Conservation (phyloP, 2,329 filamentous ascomycete species). For the Penicillium frequentans region DNA sequence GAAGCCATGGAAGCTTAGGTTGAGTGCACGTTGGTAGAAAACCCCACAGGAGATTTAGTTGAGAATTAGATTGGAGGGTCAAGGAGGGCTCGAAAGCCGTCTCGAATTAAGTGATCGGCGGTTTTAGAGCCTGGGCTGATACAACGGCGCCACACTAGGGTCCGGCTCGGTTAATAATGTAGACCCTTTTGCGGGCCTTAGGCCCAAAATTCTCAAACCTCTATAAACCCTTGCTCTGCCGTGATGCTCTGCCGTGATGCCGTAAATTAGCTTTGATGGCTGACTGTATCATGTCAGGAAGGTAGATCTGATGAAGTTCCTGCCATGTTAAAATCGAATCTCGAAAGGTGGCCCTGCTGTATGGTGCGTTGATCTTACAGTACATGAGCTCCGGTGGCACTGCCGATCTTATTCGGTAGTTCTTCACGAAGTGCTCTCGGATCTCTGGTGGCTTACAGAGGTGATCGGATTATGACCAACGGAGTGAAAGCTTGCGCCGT, state of each 20-base stretch:
- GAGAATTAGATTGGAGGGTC: slow-evolving; percentile 10
- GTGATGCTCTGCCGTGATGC: neutral
- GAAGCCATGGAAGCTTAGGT: neutral
- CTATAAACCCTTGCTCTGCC: neutral
- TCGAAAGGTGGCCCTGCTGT: neutral
- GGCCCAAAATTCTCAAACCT: neutral
- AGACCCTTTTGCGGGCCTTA: neutral
- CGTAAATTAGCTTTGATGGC: neutral
- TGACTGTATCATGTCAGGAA: neutral
- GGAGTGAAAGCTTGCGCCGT: neutral
- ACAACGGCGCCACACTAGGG: neutral
- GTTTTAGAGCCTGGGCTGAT: slow-evolving; percentile 2
- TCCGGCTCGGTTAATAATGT: neutral
- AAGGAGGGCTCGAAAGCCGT: slow-evolving; percentile 4
- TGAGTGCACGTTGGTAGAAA: neutral
- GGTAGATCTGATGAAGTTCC: neutral
- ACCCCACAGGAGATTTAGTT: neutral
- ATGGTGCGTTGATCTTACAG: neutral
- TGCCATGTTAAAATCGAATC: neutral
- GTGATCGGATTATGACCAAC: neutral
- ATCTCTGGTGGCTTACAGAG: neutral
- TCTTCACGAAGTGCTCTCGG: neutral
- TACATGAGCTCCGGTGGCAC: neutral
- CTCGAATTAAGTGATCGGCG: slow-evolving; percentile 14
- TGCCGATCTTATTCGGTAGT: neutral